Evolutionary conservation across 768 basidiomycete genomes (phyloP).

Genomic region (Suillus occidentalis): DNA sequence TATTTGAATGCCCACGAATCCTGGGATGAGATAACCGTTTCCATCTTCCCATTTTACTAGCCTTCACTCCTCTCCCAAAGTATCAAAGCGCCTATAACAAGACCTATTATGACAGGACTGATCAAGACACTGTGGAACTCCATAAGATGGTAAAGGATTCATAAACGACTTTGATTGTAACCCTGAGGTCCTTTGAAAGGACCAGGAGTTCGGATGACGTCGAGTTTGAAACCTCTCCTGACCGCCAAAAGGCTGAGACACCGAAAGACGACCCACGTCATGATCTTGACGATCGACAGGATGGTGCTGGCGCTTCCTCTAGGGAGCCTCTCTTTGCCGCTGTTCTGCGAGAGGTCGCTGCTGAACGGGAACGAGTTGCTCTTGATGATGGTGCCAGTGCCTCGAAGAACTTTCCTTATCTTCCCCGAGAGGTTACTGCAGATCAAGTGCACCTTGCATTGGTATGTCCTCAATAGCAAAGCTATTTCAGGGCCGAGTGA

Average conservation of each 20-base stretch:
- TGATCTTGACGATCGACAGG: conserved; percentile 40
- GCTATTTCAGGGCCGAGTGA: background rate
- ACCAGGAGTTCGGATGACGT: background rate
- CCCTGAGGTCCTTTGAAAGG: background rate
- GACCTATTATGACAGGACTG: background rate
- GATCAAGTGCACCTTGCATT: conserved; percentile 67
- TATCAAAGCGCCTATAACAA: background rate
- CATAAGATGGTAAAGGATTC: background rate
- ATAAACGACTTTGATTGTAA: background rate
- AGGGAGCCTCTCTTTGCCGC: conserved; percentile 73
- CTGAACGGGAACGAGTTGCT: conserved; percentile 43
- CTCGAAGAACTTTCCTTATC: conserved; percentile 61
- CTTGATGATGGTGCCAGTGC: conserved; percentile 13
- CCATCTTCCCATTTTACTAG: background rate
- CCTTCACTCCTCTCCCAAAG: background rate
- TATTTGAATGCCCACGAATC: background rate
- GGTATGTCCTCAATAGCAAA: conserved; percentile 43
- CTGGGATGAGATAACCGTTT: background rate
- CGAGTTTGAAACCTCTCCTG: background rate
- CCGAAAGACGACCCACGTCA: conserved; percentile 49
- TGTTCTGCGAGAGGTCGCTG: conserved; percentile 66
- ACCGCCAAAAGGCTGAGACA: background rate
- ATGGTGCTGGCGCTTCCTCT: conserved; percentile 19
- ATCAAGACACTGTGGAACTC: background rate
- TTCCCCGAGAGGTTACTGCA: conserved; percentile 67